Evolutionary conservation across 345 rosid species (phyloP).

Genomic region (Populus pruinosa): DNA sequence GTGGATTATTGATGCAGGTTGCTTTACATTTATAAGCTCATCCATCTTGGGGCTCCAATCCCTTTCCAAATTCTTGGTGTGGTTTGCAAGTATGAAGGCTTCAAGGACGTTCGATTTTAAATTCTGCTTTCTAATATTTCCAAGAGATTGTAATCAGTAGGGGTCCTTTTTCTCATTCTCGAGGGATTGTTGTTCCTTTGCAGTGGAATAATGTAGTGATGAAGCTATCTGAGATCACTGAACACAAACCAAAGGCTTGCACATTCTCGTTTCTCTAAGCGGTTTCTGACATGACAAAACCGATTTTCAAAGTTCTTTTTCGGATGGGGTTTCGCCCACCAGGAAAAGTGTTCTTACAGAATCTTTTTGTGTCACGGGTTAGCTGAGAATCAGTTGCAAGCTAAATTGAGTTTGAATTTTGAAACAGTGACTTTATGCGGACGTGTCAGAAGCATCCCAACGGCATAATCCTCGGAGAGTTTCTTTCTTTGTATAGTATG

Average conservation of each 20-base stretch:
- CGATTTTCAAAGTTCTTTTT: neutral
- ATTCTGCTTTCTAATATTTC: neutral
- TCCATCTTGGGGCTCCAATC: neutral
- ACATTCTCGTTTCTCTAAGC: neutral
- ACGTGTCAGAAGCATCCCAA: neutral
- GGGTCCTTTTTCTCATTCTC: neutral
- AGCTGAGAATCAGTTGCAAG: neutral
- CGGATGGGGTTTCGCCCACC: neutral
- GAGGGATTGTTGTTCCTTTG: neutral
- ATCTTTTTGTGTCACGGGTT: neutral
- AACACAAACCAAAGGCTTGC: no score
- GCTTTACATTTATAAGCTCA: neutral
- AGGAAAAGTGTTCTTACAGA: neutral
- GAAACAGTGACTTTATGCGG: constrained; percentile 18
- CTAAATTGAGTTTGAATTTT: constrained; percentile 21
- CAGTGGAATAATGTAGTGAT: no score
- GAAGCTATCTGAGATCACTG: no score
- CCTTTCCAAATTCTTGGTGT: neutral
- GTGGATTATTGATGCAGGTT: neutral
- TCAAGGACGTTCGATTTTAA: neutral
- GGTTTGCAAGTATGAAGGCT: neutral
- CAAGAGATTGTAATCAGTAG: neutral
- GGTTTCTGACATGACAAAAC: neutral
- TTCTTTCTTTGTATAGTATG: neutral
- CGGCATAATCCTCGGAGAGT: constrained; percentile 18